Evolutionary conservation across 345 rosid genomes (phyloP).

Genomic region (Rhizophora apiculata): DNA sequence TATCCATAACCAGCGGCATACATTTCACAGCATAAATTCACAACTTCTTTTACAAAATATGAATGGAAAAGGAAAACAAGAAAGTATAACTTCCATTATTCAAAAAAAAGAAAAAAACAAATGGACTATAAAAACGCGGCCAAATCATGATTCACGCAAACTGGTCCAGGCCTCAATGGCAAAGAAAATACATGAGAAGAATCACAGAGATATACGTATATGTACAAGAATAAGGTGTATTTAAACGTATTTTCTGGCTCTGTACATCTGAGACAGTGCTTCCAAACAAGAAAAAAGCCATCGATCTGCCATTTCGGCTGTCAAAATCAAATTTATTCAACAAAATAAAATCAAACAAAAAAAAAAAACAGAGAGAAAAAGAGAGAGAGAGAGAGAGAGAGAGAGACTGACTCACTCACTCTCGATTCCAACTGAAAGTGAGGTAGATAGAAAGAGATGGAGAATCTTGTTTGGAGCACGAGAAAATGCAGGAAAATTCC

Average conservation of each 20-base stretch:
- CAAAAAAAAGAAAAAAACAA: too few species aligned
- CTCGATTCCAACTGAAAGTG: not conserved
- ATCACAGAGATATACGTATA: not conserved
- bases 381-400: too few species aligned
- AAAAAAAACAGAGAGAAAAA: not conserved
- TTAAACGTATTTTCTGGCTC: not conserved
- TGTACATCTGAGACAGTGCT: not conserved
- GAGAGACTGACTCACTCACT: too few species aligned
- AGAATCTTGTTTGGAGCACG: conserved; percentile 7
- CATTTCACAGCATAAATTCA: too few species aligned
- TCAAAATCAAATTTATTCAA: not conserved
- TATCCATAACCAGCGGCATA: too few species aligned
- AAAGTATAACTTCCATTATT: too few species aligned
- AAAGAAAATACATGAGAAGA: not conserved
- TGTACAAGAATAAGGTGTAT: not conserved
- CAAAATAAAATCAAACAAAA: not conserved
- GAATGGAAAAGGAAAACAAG: too few species aligned
- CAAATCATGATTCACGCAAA: too few species aligned
- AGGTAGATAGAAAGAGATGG: not conserved
- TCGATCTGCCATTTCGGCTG: conserved; percentile 8
- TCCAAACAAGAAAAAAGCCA: not conserved
- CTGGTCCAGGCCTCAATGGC: too few species aligned
- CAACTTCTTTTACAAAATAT: too few species aligned
- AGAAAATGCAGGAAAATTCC: not conserved
- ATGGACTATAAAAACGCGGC: too few species aligned